A percentile compares a stretch with the other conserved stretches of the same genome.
Evolutionary conservation across 768 basidiomycete genomes (phyloP).

Genomic region (Mycena galopus): DNA sequence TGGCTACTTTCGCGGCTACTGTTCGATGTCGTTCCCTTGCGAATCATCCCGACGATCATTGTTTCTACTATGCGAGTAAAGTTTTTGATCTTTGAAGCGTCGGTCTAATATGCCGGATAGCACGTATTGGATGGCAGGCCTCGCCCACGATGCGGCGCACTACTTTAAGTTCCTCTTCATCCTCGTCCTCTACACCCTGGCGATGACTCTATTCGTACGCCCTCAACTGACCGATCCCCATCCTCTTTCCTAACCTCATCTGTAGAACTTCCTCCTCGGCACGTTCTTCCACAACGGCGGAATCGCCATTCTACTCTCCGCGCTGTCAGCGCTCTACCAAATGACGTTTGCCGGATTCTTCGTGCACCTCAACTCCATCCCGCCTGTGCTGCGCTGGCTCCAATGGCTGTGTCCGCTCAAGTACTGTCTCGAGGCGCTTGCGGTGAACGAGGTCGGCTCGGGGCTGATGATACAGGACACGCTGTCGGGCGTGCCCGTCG

Average conservation of each 20-base stretch:
- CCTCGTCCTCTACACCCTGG: slow-evolving; percentile 85
- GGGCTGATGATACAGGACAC: slow-evolving; percentile 88
- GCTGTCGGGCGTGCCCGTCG: slow-evolving; percentile 84
- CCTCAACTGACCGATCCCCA: background rate
- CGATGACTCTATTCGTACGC: slow-evolving; percentile 88
- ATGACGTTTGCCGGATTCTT: slow-evolving; percentile 96
- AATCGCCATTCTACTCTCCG: slow-evolving; percentile 90
- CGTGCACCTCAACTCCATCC: slow-evolving; percentile 86
- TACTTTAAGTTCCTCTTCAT: slow-evolving; percentile 98
- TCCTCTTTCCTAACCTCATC: background rate
- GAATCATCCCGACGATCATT: slow-evolving; percentile 90
- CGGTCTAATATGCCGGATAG: slow-evolving; percentile 48
- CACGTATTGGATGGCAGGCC: slow-evolving; percentile 97
- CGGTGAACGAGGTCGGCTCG: slow-evolving; percentile 92
- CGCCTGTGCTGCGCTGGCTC: slow-evolving; percentile 93
- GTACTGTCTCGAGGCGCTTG: slow-evolving; percentile 85
- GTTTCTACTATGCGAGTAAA: slow-evolving; percentile 82
- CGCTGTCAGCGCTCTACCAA: slow-evolving; percentile 80
- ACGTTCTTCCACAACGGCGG: slow-evolving; percentile 88
- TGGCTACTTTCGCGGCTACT: slow-evolving; percentile 92
- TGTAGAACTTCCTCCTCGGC: slow-evolving; percentile 91
- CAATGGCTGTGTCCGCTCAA: slow-evolving; percentile 92
- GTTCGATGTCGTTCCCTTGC: slow-evolving; percentile 91
- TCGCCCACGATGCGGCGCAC: slow-evolving; percentile 79
- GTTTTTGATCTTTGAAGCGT: background rate